Conservation (phyloP, 1,139 yeast species). For the Scheffersomyces illinoinensis region DNA sequence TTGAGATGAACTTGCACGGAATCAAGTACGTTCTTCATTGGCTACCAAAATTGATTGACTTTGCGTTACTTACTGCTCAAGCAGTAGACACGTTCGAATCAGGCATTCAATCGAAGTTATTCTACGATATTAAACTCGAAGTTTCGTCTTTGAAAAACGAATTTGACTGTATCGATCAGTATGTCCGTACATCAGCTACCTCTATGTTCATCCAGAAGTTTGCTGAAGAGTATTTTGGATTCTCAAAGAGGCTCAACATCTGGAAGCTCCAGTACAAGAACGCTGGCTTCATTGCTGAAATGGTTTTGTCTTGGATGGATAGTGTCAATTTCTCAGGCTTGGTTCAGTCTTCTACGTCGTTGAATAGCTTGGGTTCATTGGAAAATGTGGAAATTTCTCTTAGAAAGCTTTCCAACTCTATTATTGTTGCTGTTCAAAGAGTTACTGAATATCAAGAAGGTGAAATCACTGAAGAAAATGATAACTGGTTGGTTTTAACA, state of each 20-base stretch:
- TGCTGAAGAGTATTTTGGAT: conserved; percentile 13
- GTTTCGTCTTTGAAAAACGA: conserved; percentile 13
- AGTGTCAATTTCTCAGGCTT: conserved; percentile 9
- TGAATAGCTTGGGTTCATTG: conserved; percentile 19
- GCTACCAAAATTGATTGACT: conserved; percentile 53
- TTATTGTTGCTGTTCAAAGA: conserved; percentile 70
- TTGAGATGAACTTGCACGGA: conserved; percentile 16
- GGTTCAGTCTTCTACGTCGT: conserved; percentile 24
- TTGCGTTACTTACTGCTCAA: conserved; percentile 37
- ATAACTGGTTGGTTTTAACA: conserved; percentile 60
- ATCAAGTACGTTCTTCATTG: conserved; percentile 27
- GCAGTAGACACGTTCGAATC: conserved; percentile 16
- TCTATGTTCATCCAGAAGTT: conserved; percentile 22
- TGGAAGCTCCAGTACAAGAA: conserved; percentile 33
- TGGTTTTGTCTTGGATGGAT: conserved; percentile 38
- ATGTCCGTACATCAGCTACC: conserved; percentile 15
- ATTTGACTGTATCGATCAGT: conserved; percentile 9
- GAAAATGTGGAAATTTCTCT: conserved; percentile 48
- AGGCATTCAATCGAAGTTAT: conserved; percentile 12
- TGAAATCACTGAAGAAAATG: conserved; percentile 49
- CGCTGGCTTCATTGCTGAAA: conserved; percentile 48
- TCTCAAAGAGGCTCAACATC: conserved; percentile 16
- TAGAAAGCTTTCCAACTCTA: conserved; percentile 57
- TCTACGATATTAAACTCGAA: conserved; percentile 21
- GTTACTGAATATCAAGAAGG: conserved; percentile 34